Percentiles rank a stretch among this genome's conserved stretches.
Conservation (phyloP, 306 rosid genomes). For the Castanea sativa region DNA sequence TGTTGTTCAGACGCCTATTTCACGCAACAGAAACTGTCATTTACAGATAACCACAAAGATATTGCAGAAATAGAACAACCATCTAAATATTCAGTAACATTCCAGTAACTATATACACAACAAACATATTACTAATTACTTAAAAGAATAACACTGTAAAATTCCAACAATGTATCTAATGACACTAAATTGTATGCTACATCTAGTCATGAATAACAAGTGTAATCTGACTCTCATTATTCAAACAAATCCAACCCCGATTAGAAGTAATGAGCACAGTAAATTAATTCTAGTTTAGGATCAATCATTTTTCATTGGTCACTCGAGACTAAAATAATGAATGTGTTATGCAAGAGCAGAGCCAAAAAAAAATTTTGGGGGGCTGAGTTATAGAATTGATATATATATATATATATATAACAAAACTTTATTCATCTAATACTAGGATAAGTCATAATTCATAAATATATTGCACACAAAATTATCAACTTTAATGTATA, state of each 20-base stretch:
- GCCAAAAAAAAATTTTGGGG: too few species aligned
- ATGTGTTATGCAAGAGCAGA: neutral
- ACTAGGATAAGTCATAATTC: too few species aligned
- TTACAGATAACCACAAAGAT: constrained; percentile 15
- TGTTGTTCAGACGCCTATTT: constrained; percentile 95
- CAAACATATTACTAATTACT: neutral
- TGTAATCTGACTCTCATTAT: neutral
- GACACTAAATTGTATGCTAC: neutral
- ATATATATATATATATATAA: too few species aligned
- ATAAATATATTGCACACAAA: too few species aligned
- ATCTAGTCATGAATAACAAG: neutral
- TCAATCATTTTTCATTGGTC: neutral
- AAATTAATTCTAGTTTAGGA: neutral
- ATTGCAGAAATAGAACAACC: constrained; percentile 14
- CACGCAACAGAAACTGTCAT: constrained; percentile 34
- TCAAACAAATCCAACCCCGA: neutral
- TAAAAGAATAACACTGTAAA: neutral
- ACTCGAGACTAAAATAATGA: neutral
- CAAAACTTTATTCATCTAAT: too few species aligned
- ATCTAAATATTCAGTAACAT: neutral
- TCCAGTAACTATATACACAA: neutral
- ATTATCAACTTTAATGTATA: too few species aligned
- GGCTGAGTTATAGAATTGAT: too few species aligned
- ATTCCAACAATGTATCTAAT: constrained; percentile 1
- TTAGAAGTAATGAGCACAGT: neutral